Evolutionary conservation across 331 rosid genomes (phyloP), one percentile per base, ranked within the genome.

Genomic region (Malus hybrid): DNA sequence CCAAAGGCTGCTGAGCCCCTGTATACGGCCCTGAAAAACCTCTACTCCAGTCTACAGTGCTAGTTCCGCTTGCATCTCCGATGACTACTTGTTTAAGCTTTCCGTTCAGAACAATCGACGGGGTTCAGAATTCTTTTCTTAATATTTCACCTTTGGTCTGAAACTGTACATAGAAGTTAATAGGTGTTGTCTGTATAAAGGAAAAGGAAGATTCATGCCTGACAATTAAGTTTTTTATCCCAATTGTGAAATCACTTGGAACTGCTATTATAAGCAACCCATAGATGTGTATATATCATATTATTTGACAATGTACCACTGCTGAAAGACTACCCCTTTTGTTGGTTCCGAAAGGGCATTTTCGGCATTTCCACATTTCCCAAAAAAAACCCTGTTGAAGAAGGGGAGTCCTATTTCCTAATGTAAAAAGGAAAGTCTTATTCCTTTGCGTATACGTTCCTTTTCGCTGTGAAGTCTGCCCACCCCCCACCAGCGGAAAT

Each of bases 1-100:
- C 99, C 98, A 66, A 95, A 81, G 85, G 98, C 97, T 34, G 97
- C 93, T 7, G 93, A 89, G 71, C 93, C 96, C 50, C 79, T 94
- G 78, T 94, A 94, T 78, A 54, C 76, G 60, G 78, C 93, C 10
- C 93, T 94, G 66, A 85, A 80, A 57, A 88, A 81, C 36, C 91
- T 95, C 20, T 89, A 90, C 72, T 82, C 91, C 52, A 70, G 86
- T 82, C 73, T 95, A 32, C 70, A 82, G 64, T 32, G 69, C 78
- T 86, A 79, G 77, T 39, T 69, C 73, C 62, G 12, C 14, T 73
- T 83, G 71, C 78, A 60, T 76, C 56, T 78, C 59, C 3, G 18
- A 27, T 10, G 29, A 27, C 28, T 42, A n/a, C 70, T n/a, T 19
- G 59, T 32, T 73, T 28, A 18, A 22, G 39, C 44, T 63, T 29